Conservation (phyloP, 306 rosid genomes). For the Vigna nakashimae region DNA sequence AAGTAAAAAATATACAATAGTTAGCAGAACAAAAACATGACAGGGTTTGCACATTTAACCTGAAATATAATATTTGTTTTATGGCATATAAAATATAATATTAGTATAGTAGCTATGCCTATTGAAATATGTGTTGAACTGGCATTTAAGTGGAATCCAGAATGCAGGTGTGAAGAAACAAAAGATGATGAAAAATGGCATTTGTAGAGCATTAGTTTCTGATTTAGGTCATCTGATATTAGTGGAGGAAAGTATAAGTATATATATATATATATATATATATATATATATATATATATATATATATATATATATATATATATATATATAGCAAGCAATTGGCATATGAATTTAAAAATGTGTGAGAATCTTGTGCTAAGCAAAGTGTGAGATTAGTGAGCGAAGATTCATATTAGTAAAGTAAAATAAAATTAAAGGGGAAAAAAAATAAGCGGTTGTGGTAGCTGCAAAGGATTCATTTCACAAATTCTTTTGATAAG, state of each 20-base stretch:
- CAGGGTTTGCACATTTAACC: background rate
- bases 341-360: conserved; percentile 1
- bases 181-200: background rate
- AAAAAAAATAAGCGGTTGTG: conserved; percentile 12
- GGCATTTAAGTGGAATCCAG: background rate
- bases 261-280: no score
- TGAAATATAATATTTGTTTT: background rate
- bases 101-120: background rate
- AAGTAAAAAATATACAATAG: background rate
- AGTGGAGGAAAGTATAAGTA: conserved; percentile 23
- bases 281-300: no score
- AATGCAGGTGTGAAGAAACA: background rate
- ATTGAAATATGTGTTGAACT: background rate
- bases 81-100: background rate
- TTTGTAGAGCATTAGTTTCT: background rate
- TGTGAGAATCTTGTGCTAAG: conserved; percentile 37
- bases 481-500: conserved; percentile 22
- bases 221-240: background rate
- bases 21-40: background rate
- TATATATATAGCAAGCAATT: background rate
- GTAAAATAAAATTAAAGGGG: background rate
- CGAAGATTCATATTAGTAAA: conserved; percentile 35
- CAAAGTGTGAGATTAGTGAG: conserved; percentile 20
- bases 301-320: no score
- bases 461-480: conserved; percentile 34